phyloP scores from a whole-genome alignment of 305 asterid genomes.

The Solanum aculeatissimum region DNA sequence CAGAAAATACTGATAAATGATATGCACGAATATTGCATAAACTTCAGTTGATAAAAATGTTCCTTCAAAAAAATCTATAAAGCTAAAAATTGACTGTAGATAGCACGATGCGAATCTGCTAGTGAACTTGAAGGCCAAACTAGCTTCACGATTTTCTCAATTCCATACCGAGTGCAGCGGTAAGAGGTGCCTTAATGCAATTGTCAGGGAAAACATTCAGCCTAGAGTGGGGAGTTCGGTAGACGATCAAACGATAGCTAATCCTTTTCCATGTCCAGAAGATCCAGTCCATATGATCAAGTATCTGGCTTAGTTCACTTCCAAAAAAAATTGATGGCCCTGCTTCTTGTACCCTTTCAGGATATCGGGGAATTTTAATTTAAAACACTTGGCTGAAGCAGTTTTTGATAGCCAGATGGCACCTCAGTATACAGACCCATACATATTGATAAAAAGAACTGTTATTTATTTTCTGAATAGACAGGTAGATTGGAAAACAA shows the following conservation, averaged over 20 bases:
- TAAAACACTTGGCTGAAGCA: background rate
- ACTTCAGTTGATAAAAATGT: background rate
- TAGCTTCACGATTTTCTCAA: background rate
- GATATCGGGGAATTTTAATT: background rate
- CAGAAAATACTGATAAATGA: background rate
- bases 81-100: background rate
- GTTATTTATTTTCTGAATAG: background rate
- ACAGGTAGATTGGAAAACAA: background rate
- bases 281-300: background rate
- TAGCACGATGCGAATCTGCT: background rate
- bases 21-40: background rate
- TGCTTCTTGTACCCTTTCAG: background rate
- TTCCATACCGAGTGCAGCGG: background rate
- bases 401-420: background rate
- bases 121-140: background rate
- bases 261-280: background rate
- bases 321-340: background rate
- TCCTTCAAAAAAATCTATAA: background rate
- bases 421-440: background rate
- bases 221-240: background rate
- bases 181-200: background rate
- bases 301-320: background rate
- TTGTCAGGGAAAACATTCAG: background rate
- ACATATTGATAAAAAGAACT: background rate
- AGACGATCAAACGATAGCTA: background rate